These are phyloP conservation scores for Dendryphion nanum DNA, from an alignment of 2,329 filamentous ascomycete genomes.

Conservation along the genomic window DNA sequence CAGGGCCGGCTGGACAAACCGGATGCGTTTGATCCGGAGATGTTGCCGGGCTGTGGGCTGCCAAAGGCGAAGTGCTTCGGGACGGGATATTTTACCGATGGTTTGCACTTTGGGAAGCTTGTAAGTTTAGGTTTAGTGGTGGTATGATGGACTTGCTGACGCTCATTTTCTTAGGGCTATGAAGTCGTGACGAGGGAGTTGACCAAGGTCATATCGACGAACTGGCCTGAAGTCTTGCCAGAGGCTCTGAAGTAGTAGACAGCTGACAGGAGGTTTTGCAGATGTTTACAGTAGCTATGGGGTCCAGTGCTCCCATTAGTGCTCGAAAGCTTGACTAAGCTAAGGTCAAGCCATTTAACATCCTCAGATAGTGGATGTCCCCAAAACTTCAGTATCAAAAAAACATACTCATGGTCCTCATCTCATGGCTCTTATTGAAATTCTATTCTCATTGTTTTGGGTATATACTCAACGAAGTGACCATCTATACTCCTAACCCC, in stretches of 20 bases:
- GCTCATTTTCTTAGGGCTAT: slow-evolving; percentile 18
- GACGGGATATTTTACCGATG: slow-evolving; percentile 39
- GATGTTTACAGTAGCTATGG: no score
- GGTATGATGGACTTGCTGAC: neutral
- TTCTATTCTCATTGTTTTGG: slow-evolving; percentile 2
- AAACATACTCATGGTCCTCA: no score
- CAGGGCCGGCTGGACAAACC: slow-evolving; percentile 14
- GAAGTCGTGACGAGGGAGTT: slow-evolving; percentile 23
- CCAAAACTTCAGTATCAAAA: no score
- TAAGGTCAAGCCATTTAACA: no score
- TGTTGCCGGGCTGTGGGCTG: slow-evolving; percentile 37
- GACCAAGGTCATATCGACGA: slow-evolving; percentile 17
- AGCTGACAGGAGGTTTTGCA: no score
- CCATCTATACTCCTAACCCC: slow-evolving; percentile 52
- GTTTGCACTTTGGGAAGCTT: slow-evolving; percentile 36
- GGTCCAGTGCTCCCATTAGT: no score
- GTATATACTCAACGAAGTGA: slow-evolving; percentile 14
- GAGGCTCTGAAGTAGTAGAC: neutral
- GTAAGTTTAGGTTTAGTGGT: neutral
- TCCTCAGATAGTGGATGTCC: no score
- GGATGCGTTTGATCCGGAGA: slow-evolving; percentile 27
- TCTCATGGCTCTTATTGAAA: neutral
- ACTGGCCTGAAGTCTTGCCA: slow-evolving; percentile 35
- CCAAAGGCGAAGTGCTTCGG: slow-evolving; percentile 27
- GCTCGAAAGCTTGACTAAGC: no score